A percentile compares a stretch with the other conserved stretches of the same genome.
phyloP scores from a whole-genome alignment of 129 eudicot genomes.

The Artemisia tridentata region DNA sequence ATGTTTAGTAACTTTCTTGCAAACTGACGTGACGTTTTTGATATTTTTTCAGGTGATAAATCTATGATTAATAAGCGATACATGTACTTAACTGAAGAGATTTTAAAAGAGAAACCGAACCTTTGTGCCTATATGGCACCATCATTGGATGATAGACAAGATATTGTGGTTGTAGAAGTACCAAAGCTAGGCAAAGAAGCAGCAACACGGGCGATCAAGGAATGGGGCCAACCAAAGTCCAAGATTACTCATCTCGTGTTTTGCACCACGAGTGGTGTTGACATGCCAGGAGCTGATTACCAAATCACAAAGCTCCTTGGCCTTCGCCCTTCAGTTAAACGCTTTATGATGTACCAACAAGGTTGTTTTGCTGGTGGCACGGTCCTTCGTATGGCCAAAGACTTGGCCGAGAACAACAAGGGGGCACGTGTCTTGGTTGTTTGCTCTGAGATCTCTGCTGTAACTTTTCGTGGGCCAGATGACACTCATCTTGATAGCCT shows the following conservation, averaged over 20 bases:
- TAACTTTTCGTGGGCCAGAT: slow-evolving; percentile 33
- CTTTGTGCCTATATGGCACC: slow-evolving; percentile 28
- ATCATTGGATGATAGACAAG: slow-evolving; percentile 33
- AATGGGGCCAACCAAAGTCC: slow-evolving; percentile 35
- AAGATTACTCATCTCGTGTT: slow-evolving; percentile 35
- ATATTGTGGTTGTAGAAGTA: slow-evolving; percentile 28
- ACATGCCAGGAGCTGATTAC: slow-evolving; percentile 42
- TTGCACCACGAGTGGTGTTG: slow-evolving; percentile 28
- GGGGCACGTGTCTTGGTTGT: slow-evolving; percentile 36
- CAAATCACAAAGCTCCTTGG: slow-evolving; percentile 29
- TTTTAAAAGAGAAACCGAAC: slow-evolving; percentile 28
- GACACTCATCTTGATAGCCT: slow-evolving; percentile 28
- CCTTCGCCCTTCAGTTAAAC: slow-evolving; percentile 28
- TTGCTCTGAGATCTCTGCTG: slow-evolving; percentile 26
- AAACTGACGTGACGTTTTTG: background rate
- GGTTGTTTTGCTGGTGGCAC: slow-evolving; percentile 37
- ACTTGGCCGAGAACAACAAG: slow-evolving; percentile 38
- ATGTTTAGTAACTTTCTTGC: background rate
- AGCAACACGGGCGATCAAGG: slow-evolving; percentile 22
- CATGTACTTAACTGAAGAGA: slow-evolving; percentile 31
- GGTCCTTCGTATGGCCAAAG: slow-evolving; percentile 35
- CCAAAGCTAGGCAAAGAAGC: slow-evolving; percentile 38
- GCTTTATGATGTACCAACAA: slow-evolving; percentile 30
- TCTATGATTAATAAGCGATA: slow-evolving; percentile 22
- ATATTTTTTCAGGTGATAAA: slow-evolving; percentile 21